These are phyloP conservation scores for Cytospora piceicola DNA, from an alignment of 2,329 filamentous ascomycete genomes.

Conservation along the genomic window DNA sequence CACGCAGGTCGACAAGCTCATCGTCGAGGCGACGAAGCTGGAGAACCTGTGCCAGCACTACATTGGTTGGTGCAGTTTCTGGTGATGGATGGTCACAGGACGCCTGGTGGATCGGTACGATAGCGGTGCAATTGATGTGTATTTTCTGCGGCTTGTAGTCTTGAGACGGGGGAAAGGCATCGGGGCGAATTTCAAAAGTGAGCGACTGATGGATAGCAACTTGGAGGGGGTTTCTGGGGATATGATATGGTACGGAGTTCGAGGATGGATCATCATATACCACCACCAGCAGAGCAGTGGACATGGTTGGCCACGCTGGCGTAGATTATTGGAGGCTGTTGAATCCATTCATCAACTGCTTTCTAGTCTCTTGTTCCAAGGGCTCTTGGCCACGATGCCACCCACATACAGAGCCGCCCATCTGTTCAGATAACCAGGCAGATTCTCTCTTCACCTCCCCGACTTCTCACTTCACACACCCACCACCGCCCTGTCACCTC, in stretches of 20 bases:
- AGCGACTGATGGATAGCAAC: neutral
- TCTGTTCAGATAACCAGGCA: neutral
- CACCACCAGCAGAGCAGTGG: constrained; percentile 1
- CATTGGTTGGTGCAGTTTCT: constrained; percentile 99
- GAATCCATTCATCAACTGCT: neutral
- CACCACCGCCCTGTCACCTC: too few species aligned
- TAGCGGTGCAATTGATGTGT: neutral
- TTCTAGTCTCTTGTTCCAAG: neutral
- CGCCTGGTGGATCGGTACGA: neutral
- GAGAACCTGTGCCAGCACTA: constrained; percentile 99
- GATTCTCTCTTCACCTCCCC: neutral
- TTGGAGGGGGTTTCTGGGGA: neutral
- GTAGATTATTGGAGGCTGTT: neutral
- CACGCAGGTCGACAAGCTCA: constrained; percentile 90
- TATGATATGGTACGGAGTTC: constrained; percentile 3
- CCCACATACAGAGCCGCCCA: neutral
- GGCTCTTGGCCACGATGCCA: neutral
- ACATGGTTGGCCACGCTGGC: neutral
- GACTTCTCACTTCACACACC: neutral
- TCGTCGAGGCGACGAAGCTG: constrained; percentile 92
- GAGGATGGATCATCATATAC: constrained; percentile 6
- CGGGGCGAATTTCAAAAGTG: neutral
- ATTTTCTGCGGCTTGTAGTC: neutral
- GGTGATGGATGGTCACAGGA: constrained; percentile 58
- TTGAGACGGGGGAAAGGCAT: neutral